Conservation (phyloP, 345 rosid species). For the Laguncularia racemosa region DNA sequence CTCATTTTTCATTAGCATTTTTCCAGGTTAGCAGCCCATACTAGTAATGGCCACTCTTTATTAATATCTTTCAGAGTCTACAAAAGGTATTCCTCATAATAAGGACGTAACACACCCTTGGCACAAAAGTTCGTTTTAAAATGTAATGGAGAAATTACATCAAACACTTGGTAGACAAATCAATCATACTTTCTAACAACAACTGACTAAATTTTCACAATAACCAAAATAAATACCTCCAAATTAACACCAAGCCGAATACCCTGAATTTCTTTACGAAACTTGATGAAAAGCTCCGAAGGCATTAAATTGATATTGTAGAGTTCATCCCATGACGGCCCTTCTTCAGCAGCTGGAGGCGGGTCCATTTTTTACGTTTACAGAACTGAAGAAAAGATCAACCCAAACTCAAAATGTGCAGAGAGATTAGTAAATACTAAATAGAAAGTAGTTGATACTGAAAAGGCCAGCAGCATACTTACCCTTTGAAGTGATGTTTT, state of each 20-base stretch:
- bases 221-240: conserved; percentile 36
- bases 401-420: too few species aligned
- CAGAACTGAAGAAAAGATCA: not conserved
- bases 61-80: too few species aligned
- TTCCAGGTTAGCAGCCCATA: too few species aligned
- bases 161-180: not conserved
- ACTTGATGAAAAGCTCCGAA: conserved; percentile 75
- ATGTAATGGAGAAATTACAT: not conserved
- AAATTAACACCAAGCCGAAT: conserved; percentile 82
- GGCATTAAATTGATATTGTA: conserved; percentile 70
- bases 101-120: too few species aligned
- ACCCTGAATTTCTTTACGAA: conserved; percentile 80
- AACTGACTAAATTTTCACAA: not conserved
- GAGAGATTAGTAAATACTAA: too few species aligned
- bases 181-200: not conserved
- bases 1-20: too few species aligned
- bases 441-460: too few species aligned
- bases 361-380: conserved; percentile 30
- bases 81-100: too few species aligned
- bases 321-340: conserved; percentile 79
- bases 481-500: too few species aligned
- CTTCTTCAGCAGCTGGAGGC: conserved; percentile 39
- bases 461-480: too few species aligned
- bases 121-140: too few species aligned
- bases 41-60: too few species aligned